Conservation (phyloP, 108 stramenopile species). For the Nitzschia sp. region DNA sequence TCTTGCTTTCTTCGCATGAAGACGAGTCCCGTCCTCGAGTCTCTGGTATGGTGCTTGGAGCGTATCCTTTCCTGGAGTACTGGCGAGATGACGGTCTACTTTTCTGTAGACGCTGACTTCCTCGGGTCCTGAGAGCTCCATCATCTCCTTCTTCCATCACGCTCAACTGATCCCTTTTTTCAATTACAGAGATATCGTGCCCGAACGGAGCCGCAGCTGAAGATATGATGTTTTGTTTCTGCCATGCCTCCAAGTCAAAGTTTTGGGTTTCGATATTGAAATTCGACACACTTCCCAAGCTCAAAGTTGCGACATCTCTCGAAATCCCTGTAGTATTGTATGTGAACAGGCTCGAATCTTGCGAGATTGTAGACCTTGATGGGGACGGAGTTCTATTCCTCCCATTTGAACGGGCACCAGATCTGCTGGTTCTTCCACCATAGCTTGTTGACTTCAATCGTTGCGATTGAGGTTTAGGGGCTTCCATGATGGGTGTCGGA, state of each 20-base stretch:
- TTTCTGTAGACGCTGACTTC: background rate
- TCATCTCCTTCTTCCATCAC: constrained; percentile 32
- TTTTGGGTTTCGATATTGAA: constrained; percentile 13
- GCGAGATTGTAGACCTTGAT: constrained; percentile 25
- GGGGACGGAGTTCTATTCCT: constrained; percentile 15
- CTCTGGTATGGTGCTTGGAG: background rate
- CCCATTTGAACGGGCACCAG: constrained; percentile 22
- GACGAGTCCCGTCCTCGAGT: background rate
- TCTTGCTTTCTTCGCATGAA: background rate
- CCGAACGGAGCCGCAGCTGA: constrained; percentile 27
- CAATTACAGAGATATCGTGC: constrained; percentile 37
- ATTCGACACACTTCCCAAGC: constrained; percentile 23
- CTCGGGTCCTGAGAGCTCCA: background rate
- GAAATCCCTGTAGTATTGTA: constrained; percentile 20
- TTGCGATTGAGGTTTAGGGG: background rate
- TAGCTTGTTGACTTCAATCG: background rate
- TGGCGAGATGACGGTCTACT: background rate
- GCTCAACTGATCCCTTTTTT: constrained; percentile 19
- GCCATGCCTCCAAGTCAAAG: constrained; percentile 25
- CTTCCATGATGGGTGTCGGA: background rate
- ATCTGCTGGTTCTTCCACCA: background rate
- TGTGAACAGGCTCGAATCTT: constrained; percentile 45
- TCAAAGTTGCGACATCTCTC: background rate
- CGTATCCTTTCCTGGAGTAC: background rate
- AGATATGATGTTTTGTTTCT: constrained; percentile 7